Evolutionary conservation across 2,329 filamentous ascomycete genomes (phyloP), one percentile per base, ranked within the genome.

Genomic region (Fusarium albosuccineum): DNA sequence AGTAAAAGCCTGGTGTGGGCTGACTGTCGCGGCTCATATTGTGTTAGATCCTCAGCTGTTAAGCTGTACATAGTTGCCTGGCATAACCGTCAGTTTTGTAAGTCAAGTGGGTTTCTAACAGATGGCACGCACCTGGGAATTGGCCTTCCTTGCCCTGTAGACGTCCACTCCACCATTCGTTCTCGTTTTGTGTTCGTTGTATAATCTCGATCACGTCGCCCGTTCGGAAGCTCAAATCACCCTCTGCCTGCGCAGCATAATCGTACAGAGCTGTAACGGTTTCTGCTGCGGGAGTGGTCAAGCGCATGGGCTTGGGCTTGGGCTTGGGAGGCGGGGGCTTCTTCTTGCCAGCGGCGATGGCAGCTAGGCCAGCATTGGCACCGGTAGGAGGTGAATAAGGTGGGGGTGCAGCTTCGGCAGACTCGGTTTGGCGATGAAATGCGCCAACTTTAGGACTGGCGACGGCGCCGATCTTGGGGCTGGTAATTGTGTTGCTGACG

Each of bases 91-190:
- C 68, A 81, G 75, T 42, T 45, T 36, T 14, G 5, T n/a, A 9
- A 11, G 17, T 10, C 46, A 34, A 36, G 36, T 42, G 26, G 48
- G n/a, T 30, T 8, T 22, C 16, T 10, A 13, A n/a, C 3, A 13
- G 39, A 9, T 17, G 36, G 14, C 26, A 78, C 88, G 76, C 85
- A 97, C 96, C 96, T 81, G 96, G 96, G 78, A 99, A 99, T 76
- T 98, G 95, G 27, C 96, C 96, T 75, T 92, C 84, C 80, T 91
- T 91, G 49, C 92, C 93, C 61, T 91, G 85, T 55, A 97, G 76
- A 76, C 89, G 92, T 37, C 96, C 96, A 9, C 86, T 90, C 96
- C 96, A 99, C 96, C 96, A 99, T 79, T 99, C 96, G 72, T 99
- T 98, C 52, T 93, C 90, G 74, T 97, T 97, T 66, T 87, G 85